Conservation (phyloP, 495 filamentous ascomycete species). For the Thermothielavioides terrestris region DNA sequence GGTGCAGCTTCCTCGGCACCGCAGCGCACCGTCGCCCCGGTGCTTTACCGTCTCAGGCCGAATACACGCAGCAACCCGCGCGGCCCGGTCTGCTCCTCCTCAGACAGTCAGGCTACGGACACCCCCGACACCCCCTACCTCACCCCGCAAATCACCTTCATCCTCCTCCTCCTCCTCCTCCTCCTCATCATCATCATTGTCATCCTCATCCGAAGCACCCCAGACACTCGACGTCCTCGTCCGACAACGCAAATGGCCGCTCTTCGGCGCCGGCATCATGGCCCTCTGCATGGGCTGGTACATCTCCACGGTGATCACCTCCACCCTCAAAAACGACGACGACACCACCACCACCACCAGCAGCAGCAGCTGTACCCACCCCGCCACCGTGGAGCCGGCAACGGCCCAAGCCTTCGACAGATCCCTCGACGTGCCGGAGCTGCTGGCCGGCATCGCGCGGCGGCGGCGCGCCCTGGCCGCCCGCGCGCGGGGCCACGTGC, state of each 20-base stretch:
- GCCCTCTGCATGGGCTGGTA: slow-evolving; percentile 21
- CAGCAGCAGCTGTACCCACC: too few relatives aligned
- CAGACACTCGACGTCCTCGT: slow-evolving; percentile 15
- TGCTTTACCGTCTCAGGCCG: slow-evolving; percentile 6
- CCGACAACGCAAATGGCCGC: slow-evolving; percentile 14
- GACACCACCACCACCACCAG: slow-evolving; percentile 1
- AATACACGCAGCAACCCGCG: slow-evolving; percentile 1
- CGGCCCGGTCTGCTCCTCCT: not conserved
- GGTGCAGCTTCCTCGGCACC: not conserved
- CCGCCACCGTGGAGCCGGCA: too few relatives aligned
- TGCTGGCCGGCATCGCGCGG: slow-evolving; percentile 51
- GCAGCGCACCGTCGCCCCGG: not conserved
- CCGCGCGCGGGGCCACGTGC: slow-evolving; percentile 65
- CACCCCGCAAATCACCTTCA: not conserved
- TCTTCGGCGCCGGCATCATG: slow-evolving; percentile 20
- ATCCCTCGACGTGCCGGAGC: slow-evolving; percentile 51
- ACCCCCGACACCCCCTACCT: not conserved
- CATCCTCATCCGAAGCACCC: not conserved
- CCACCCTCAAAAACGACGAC: slow-evolving; percentile 4
- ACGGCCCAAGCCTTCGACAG: slow-evolving; percentile 24
- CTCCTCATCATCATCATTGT: too few relatives aligned
- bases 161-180: not conserved
- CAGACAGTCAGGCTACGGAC: not conserved
- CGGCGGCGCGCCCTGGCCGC: slow-evolving; percentile 54
- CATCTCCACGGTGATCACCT: slow-evolving; percentile 17